Base-by-base conservation (phyloP, 2,329 filamentous ascomycete genomes). In the Claviceps maximensis region DNA sequence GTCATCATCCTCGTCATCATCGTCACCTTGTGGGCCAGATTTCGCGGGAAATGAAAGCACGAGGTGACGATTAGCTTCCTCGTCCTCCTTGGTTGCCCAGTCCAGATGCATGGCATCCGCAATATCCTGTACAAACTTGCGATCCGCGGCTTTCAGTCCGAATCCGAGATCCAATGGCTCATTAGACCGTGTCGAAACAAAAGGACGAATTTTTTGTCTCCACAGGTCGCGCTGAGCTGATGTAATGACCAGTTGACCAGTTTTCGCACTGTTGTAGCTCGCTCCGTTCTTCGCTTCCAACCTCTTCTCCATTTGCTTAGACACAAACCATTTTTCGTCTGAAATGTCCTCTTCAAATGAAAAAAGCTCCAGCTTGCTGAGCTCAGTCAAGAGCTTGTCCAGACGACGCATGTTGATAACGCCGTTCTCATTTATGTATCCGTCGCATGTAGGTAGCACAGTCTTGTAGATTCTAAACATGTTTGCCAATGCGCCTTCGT, bases 381-480 rank as follows among this genome's bases (percentile, higher is more conserved):
- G 75, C 65, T 94, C 88, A 33, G 89, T 82, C 46, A 98, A 74
- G 47, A 98, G 78, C 49, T 86, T 72, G 50, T 81, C 80, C 55
- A 98, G 73, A 53, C 93, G 82, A 57, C 84, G 72, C 65, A 98
- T 74, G 65, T 97, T 94, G 69, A 98, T 95, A 47, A 87, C 83
- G 62, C 93, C 94, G 53, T 86, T 83, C 66, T 98, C 89, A 69
- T 98, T 98, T 70, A 98, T 91, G 67, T 97, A 98, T 5, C 93
- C 93, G 53, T 88, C 87, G 62, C 89, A 85, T 64, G 85, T 83
- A 8, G 90, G 90, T 55, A 98, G 74, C 40, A 95, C 83, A 48
- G 85, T 78, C 70, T 97, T 97, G 76, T 98, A 98, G 55, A 95
- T 83, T 64, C 86, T 86, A 69, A 98, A 98, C 93, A 98, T 98